Evolutionary conservation across 257 asterid genomes (phyloP).

Genomic region (Solanum chilense): DNA sequence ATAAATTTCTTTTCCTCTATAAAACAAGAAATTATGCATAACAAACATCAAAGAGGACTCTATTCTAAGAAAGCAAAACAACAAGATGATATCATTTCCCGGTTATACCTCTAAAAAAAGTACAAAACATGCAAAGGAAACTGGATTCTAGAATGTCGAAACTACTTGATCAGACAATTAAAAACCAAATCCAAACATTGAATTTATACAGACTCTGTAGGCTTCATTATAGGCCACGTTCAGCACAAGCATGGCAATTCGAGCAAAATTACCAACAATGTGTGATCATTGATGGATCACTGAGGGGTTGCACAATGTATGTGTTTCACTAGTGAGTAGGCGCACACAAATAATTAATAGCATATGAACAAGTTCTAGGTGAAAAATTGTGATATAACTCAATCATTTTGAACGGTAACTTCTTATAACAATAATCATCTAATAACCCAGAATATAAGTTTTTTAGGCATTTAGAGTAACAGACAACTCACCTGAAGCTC

Average conservation of each 20-base stretch:
- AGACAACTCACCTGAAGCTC: too few relatives aligned
- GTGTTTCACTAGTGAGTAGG: not conserved
- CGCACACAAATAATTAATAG: not conserved
- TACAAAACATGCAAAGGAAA: not conserved
- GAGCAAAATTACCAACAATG: not conserved
- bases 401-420: too few relatives aligned
- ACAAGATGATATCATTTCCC: too few relatives aligned
- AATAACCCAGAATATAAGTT: too few relatives aligned
- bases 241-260: not conserved
- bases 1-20: too few relatives aligned
- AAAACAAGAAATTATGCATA: too few relatives aligned
- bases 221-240: not conserved
- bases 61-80: too few relatives aligned
- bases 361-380: too few relatives aligned
- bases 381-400: too few relatives aligned
- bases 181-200: not conserved
- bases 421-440: too few relatives aligned
- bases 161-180: not conserved
- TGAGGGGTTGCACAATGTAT: not conserved
- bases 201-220: not conserved
- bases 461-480: too few relatives aligned
- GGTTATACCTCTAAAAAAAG: not conserved
- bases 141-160: not conserved
- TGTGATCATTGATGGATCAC: not conserved
- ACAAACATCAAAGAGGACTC: too few relatives aligned